Base-by-base conservation (phyloP, 148 eudicot species). In the Diospyros kaki region DNA sequence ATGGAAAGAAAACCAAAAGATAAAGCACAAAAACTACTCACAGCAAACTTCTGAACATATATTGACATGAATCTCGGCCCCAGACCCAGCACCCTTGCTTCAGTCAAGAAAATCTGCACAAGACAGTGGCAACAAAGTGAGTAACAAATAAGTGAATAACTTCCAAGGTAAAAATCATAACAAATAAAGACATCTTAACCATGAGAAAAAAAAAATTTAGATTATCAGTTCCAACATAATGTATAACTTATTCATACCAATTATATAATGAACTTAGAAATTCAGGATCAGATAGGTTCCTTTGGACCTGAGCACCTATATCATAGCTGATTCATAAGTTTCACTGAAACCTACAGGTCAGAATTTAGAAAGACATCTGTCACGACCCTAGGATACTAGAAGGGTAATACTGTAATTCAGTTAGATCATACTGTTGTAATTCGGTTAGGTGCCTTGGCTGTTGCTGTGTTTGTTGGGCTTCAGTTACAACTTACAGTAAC, bases 21-120 rank as follows among this genome's bases (percentile, higher is more conserved):
- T 14, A 62, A 56, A 73, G 14, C 10, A 13, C 11, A 71, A 74
- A 28, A 52, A 14, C 48, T 6, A 82, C 96, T 69, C 84, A 95
- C 98, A 86, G 94, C 88, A 53, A 95, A 80, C 83, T 84, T 88
- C 73, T 79, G 86, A 28, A 92, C 78, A 71, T 95, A 95, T 76
- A 95, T 81, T 44, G 98, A 85, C 92, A 95, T 92, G 83, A 95
- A 95, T 79, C 87, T 89, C 58, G 98, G 98, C 46, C 98, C 98
- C 75, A 92, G 72, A 68, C 91, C 91, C 84, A 95, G 67, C 72
- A 95, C 97, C 78, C 97, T 86, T 66, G 98, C 98, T 79, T 92
- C 92, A 6, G 92, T 87, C 66, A 83, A 56, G 48, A 86, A 80
- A 68, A 89, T 75, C 98, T 95, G 93, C 87, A 83, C 41, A 50